These are phyloP conservation scores for Camellia oleifera DNA, from an alignment of 179 eudicot genomes.

Conservation along the genomic window DNA sequence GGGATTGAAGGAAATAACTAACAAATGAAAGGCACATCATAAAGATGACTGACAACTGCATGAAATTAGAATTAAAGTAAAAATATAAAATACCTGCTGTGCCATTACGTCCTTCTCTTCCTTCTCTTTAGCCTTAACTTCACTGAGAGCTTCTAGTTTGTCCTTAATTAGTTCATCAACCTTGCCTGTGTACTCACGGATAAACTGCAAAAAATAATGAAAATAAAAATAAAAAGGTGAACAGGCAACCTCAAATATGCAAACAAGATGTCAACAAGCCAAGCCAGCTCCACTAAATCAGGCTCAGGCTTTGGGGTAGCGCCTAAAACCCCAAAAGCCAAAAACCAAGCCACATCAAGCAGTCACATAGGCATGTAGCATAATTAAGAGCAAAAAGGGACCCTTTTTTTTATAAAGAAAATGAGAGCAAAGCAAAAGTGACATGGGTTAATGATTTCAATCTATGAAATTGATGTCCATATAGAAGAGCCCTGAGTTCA, in stretches of 20 bases:
- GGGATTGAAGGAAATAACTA: neutral
- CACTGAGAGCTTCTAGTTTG: constrained; percentile 75
- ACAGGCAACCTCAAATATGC: neutral
- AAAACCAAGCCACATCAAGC: neutral
- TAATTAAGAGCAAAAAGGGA: neutral
- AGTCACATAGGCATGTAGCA: neutral
- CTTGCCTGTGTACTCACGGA: constrained; percentile 94
- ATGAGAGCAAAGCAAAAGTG: neutral
- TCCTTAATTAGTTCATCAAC: constrained; percentile 92
- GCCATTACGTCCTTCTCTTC: constrained; percentile 83
- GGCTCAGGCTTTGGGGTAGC: neutral
- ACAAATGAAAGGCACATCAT: neutral
- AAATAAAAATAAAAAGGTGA: neutral
- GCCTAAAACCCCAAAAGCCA: neutral
- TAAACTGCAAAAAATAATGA: constrained; percentile 51
- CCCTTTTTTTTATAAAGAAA: too few species aligned
- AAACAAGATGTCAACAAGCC: neutral
- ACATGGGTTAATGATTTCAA: neutral
- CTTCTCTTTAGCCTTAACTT: constrained; percentile 76
- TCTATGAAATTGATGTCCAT: neutral
- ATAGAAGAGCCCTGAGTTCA: neutral
- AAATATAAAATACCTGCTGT: constrained; percentile 59
- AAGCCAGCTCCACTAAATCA: neutral
- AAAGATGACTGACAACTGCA: neutral
- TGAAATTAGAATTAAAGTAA: neutral